A percentile compares a stretch with the other conserved stretches of the same genome.
Conservation (phyloP, 805 yeast genomes). For the Cyberlindnera galapagoensis region DNA sequence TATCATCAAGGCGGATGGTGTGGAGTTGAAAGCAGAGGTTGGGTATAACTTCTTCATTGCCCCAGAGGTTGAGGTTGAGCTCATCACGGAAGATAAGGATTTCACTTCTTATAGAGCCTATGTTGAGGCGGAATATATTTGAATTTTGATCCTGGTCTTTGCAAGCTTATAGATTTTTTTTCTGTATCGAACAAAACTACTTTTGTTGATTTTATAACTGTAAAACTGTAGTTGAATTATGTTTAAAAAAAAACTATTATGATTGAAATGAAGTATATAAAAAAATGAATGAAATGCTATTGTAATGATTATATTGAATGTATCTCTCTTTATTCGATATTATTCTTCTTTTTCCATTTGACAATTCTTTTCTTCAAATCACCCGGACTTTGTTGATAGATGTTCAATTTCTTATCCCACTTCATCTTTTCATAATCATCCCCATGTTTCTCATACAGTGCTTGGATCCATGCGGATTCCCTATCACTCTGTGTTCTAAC, state of each 20-base stretch:
- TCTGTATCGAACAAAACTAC: background rate
- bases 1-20: slow-evolving; percentile 34
- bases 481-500: slow-evolving; percentile 60
- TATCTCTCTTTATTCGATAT: slow-evolving; percentile 25
- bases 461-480: slow-evolving; percentile 66
- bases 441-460: slow-evolving; percentile 70
- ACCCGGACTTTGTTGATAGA: slow-evolving; percentile 78
- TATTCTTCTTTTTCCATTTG: slow-evolving; percentile 57
- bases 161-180: background rate
- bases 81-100: slow-evolving; percentile 42
- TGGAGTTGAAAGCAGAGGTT: slow-evolving; percentile 44
- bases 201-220: background rate
- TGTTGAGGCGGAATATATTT: slow-evolving; percentile 47
- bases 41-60: slow-evolving; percentile 86
- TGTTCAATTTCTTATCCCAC: slow-evolving; percentile 83
- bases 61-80: slow-evolving; percentile 61
- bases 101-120: slow-evolving; percentile 89
- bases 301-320: too few species aligned
- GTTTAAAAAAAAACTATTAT: background rate
- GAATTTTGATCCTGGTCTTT: slow-evolving; percentile 1
- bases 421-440: slow-evolving; percentile 86
- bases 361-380: slow-evolving; percentile 66
- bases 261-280: background rate
- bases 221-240: background rate
- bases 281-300: background rate